Evolutionary conservation across 805 yeast species (phyloP), one percentile per base, ranked within the genome.

Genomic region (Pichia ethanolica): DNA sequence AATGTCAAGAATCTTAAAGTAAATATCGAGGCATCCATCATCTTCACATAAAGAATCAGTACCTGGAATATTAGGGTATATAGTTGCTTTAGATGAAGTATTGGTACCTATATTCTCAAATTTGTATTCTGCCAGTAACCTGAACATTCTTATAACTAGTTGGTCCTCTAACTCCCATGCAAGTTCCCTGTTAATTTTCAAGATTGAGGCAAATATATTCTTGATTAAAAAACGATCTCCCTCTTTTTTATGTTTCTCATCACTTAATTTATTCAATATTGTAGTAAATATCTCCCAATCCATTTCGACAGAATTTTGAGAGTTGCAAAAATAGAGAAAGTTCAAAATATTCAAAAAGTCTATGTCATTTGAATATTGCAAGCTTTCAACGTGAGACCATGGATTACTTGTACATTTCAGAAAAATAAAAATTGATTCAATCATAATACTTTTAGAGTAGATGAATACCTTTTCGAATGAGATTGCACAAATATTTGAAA

Each of bases 21-120:
- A 68, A 42, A 61, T 56, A 33, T 63, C 66, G 10, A 67, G 46
- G 39, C 63, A 58, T 1, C 68, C 68, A 49, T 67, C 71, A 1
- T 51, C 47, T 3, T 48, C 52, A 5, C 35, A 11, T 5, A 59
- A 35, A 1, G 44, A 43, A n/a, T 44, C 33, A 6, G 55, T 48
- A 5, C 37, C 46, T 5, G 60, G 61, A 7, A 51, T 26, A 7
- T 52, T 42, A 2, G 55, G 54, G 30, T 49, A 57, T 49, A 46
- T 28, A 5, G 53, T 39, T 5, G 56, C 41, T 14, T 40, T 45
- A 3, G 44, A 44, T 5, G 40, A 28, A 11, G 14, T 45, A 5
- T 33, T 13, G 4, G 56, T 45, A 0, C 67, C 64, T 12, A 63
- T 44, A 43, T 64, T 63, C 10, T 60, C 66, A 53, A 66, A 64